These are phyloP conservation scores for Xylaria grammica DNA, from an alignment of 495 filamentous ascomycete genomes.

Conservation along the genomic window DNA sequence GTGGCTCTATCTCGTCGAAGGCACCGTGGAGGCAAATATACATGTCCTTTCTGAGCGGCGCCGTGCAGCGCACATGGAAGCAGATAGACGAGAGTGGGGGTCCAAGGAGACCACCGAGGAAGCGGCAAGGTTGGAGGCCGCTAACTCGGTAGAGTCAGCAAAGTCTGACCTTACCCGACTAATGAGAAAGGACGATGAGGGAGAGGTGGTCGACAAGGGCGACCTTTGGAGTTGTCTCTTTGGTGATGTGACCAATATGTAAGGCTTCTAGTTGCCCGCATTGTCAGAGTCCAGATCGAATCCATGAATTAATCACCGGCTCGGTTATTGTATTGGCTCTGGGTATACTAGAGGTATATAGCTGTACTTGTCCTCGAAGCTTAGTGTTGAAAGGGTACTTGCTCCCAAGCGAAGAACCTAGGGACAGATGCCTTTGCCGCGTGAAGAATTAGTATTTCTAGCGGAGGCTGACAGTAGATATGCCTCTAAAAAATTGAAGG, in stretches of 20 bases:
- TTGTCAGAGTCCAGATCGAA: too few relatives aligned
- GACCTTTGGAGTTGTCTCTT: slow-evolving; percentile 94
- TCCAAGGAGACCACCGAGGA: slow-evolving; percentile 37
- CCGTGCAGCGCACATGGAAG: slow-evolving; percentile 75
- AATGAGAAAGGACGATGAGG: slow-evolving; percentile 70
- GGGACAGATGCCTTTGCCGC: too few relatives aligned
- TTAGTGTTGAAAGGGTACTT: too few relatives aligned
- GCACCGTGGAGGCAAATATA: slow-evolving; percentile 88
- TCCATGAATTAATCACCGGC: too few relatives aligned
- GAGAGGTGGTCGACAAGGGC: slow-evolving; percentile 77
- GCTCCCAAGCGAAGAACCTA: too few relatives aligned
- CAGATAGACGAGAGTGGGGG: slow-evolving; percentile 38
- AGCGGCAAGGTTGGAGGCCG: slow-evolving; percentile 48
- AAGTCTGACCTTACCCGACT: slow-evolving; percentile 67
- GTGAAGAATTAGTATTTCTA: too few relatives aligned
- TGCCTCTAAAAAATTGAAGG: too few relatives aligned
- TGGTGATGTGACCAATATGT: slow-evolving; percentile 45
- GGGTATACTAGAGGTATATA: too few relatives aligned
- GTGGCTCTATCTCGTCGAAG: slow-evolving; percentile 89
- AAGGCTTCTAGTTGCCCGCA: too few relatives aligned
- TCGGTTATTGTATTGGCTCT: too few relatives aligned
- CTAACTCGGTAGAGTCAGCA: slow-evolving; percentile 83
- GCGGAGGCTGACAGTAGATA: too few relatives aligned
- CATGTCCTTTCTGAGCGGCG: slow-evolving; percentile 81
- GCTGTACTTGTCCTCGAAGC: too few relatives aligned